Evolutionary conservation across 768 basidiomycete genomes (phyloP), one percentile per base, ranked within the genome.

Genomic region (Brasilioporus rufonigricans): DNA sequence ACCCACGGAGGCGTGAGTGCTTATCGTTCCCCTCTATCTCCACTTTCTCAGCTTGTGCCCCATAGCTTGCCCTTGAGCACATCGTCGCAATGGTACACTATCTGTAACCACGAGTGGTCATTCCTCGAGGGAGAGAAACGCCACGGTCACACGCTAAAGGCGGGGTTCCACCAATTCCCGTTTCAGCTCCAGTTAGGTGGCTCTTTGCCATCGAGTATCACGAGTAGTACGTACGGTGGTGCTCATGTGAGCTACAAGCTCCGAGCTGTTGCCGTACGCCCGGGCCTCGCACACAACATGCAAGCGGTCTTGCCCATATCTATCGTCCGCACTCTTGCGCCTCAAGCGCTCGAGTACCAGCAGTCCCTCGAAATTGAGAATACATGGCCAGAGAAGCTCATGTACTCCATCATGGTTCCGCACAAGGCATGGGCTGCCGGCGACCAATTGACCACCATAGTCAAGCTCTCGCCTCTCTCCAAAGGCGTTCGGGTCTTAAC

Each of bases 381-480:
- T 70, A 94, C 93, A 16, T 98, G 96, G 96, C 94, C 96, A 0
- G 89, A 88, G 21, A 98, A 98, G 74, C 76, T 97, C 72, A 96
- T 95, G 94, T 98, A 96, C 70, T 86, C 89, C 6, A 83, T 93
- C 65, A 89, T 93, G 75, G 72, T 98, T 31, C 95, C 95, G 0
- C 93, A 96, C 78, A 96, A 95, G 67, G 96, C 95, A 0, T 98
- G 90, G 85, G 91, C 93, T 0, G 89, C 87, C 0, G 95, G 94
- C 7, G 94, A 98, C 71, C 80, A 79, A 11, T 74, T 97, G 52
- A 87, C 88, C 0, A 87, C 91, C 0, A 74, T 87, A 13, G 80
- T 93, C 70, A 97, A 96, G 68, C 91, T 97, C 67, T 84, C 85
- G 32, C 94, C 96, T 0, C 74, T 97, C 21, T 74, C 78, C 36